Evolutionary conservation across 768 basidiomycete species (phyloP).

Genomic region (Polyporus arcularius): DNA sequence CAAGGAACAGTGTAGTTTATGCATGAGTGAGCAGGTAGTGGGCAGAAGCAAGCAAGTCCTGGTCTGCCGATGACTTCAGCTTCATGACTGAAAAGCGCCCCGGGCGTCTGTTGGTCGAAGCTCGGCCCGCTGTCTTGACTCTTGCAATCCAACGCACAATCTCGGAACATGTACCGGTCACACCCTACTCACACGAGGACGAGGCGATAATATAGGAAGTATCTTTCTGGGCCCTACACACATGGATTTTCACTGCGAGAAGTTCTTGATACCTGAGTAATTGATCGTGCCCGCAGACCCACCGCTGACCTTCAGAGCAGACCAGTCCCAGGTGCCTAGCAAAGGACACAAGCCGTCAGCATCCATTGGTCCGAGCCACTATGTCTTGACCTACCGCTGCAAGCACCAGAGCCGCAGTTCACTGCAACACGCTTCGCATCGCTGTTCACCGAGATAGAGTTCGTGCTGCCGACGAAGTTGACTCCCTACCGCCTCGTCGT

Average conservation of each 20-base stretch:
- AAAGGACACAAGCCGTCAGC: neutral
- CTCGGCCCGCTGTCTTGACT: too few relatives aligned
- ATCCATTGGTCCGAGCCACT: neutral
- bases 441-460: conserved; percentile 43
- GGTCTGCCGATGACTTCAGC: neutral
- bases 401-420: conserved; percentile 55
- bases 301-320: conserved; percentile 44
- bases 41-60: too few relatives aligned
- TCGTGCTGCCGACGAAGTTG: conserved; percentile 46
- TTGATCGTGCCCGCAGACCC: conserved; percentile 40
- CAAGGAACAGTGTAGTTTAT: neutral
- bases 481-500: conserved; percentile 39
- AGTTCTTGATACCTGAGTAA: conserved; percentile 27
- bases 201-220: too few relatives aligned
- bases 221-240: too few relatives aligned
- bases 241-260: conserved; percentile 16
- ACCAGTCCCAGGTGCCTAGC: conserved; percentile 50
- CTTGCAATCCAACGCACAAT: neutral
- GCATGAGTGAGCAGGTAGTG: neutral
- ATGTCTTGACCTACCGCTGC: conserved; percentile 32
- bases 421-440: conserved; percentile 50
- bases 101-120: too few relatives aligned
- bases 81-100: neutral
- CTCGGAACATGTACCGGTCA: too few relatives aligned
- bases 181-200: too few relatives aligned